phyloP scores from a whole-genome alignment of 148 eudicot genomes.

The Drosera capensis region DNA sequence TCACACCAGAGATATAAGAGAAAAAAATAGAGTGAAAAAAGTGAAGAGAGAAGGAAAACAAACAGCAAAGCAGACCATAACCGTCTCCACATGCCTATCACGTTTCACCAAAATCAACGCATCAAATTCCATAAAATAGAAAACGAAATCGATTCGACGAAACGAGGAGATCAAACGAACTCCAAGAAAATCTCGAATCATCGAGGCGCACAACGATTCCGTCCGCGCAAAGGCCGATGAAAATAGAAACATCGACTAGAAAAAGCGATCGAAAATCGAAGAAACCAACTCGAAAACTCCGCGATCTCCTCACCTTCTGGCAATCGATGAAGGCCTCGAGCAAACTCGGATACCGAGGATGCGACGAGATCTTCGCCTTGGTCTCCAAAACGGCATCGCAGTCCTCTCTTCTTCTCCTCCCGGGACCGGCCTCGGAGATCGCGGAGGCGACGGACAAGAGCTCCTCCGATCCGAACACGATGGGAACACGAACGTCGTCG shows the following conservation, averaged over 20 bases:
- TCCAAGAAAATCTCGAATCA: no score
- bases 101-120: background rate
- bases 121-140: background rate
- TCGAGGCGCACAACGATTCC: background rate
- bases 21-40: background rate
- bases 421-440: conserved; percentile 35
- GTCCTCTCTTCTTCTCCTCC: conserved; percentile 7
- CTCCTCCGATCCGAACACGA: conserved; percentile 43
- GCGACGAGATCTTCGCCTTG: conserved; percentile 69
- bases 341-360: conserved; percentile 57
- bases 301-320: conserved; percentile 38
- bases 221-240: background rate
- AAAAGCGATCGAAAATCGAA: no score
- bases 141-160: no score
- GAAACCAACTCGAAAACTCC: no score
- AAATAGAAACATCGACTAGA: no score
- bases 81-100: background rate
- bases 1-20: background rate
- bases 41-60: background rate
- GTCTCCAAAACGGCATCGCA: no score
- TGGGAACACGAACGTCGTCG: conserved; percentile 11
- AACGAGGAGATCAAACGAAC: no score
- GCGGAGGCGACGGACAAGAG: conserved; percentile 32
- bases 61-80: background rate
- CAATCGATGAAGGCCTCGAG: conserved; percentile 72